Conservation (phyloP, 106 monocot genomes). For the Allium cepa region DNA sequence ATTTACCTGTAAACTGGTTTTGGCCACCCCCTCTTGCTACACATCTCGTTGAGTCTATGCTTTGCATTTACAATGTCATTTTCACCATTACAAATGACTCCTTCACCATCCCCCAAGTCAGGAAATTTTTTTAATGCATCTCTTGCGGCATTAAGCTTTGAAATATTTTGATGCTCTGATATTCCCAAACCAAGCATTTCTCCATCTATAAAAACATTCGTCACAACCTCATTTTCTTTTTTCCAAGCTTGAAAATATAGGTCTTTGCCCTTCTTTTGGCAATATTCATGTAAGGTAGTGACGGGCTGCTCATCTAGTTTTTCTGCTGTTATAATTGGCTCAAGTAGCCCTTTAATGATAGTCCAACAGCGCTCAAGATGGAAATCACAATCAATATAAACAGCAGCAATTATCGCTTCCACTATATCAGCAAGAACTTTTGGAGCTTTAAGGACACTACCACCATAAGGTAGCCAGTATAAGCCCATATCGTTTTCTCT, state of each 20-base stretch:
- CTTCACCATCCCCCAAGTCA: neutral
- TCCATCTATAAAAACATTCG: slow-evolving; percentile 41
- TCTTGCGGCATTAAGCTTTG: slow-evolving; percentile 59
- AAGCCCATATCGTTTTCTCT: slow-evolving; percentile 7
- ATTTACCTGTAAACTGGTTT: slow-evolving; percentile 50
- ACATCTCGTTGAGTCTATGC: slow-evolving; percentile 45
- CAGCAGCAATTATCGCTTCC: slow-evolving; percentile 23
- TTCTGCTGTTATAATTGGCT: slow-evolving; percentile 59
- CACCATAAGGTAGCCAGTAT: slow-evolving; percentile 13
- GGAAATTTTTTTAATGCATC: slow-evolving; percentile 39
- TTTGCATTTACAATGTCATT: slow-evolving; percentile 21
- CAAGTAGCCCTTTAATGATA: slow-evolving; percentile 29
- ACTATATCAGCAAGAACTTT: slow-evolving; percentile 18
- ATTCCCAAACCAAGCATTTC: slow-evolving; percentile 31
- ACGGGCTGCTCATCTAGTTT: slow-evolving; percentile 50
- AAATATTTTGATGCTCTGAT: slow-evolving; percentile 43
- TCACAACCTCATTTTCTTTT: slow-evolving; percentile 14
- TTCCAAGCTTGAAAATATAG: slow-evolving; percentile 26
- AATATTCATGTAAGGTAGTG: slow-evolving; percentile 32
- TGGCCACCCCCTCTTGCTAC: slow-evolving; percentile 39
- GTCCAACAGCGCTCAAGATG: slow-evolving; percentile 21
- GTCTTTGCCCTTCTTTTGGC: slow-evolving; percentile 39
- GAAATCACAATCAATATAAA: slow-evolving; percentile 29
- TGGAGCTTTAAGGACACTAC: slow-evolving; percentile 12
- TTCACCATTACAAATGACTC: slow-evolving; percentile 1